phyloP scores from a whole-genome alignment of 2,329 filamentous ascomycete species.

The Metarhizium robertsii region DNA sequence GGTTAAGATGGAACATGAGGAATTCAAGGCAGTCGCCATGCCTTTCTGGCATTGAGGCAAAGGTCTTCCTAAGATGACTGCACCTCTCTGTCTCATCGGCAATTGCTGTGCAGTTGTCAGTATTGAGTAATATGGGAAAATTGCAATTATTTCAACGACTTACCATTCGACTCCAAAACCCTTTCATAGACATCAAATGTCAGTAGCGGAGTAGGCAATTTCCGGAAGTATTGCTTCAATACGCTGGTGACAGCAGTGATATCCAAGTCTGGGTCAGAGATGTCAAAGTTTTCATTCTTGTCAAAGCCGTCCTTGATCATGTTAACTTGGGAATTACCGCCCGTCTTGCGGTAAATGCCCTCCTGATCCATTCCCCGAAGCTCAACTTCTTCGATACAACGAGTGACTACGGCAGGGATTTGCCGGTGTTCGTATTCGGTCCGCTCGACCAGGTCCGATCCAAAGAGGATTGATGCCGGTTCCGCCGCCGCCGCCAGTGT shows the following conservation, averaged over 20 bases:
- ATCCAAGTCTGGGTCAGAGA: constrained; percentile 86
- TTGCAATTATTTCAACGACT: constrained; percentile 21
- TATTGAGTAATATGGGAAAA: background rate
- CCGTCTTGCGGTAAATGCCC: constrained; percentile 96
- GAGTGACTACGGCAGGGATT: constrained; percentile 82
- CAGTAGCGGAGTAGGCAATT: constrained; percentile 78
- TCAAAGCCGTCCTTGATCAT: constrained; percentile 88
- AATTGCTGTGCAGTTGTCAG: constrained; percentile 38
- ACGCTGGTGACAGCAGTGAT: constrained; percentile 95
- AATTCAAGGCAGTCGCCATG: constrained; percentile 90
- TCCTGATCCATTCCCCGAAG: constrained; percentile 93
- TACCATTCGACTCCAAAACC: constrained; percentile 71
- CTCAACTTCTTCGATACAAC: constrained; percentile 95
- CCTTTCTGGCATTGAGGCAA: constrained; percentile 69
- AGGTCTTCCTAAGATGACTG: constrained; percentile 59
- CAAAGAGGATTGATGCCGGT: constrained; percentile 61
- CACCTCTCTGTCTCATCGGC: constrained; percentile 59
- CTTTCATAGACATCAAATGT: constrained; percentile 89
- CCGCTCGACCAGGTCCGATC: constrained; percentile 77
- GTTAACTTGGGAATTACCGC: constrained; percentile 85
- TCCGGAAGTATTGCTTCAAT: constrained; percentile 95
- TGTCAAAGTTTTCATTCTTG: constrained; percentile 75
- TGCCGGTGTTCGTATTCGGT: constrained; percentile 82
- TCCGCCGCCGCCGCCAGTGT: constrained; percentile 36
- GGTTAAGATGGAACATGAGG: constrained; percentile 82